Base-by-base conservation (phyloP, 805 yeast species). In the Tetrapisispora namnaoensis region DNA sequence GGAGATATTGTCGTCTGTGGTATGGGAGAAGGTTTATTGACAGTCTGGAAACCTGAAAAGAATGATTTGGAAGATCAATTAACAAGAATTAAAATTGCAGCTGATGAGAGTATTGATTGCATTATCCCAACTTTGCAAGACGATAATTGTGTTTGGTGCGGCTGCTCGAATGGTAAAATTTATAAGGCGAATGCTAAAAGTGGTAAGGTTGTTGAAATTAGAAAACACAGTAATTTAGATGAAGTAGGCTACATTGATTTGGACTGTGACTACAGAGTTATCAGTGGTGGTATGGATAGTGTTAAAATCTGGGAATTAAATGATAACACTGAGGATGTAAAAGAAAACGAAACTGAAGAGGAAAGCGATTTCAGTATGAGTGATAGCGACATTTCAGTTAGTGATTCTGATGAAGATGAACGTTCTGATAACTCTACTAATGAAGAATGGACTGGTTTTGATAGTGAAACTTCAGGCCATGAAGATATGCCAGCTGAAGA, bases 21-120 rank as follows among this genome's bases (percentile, higher is more conserved):
- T 42, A 89, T 88, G 83, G 88, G 95, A 16, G 93, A 84, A 60
- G 98, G 98, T 3, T 77, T 87, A 14, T 73, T 88, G 7, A 88
- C 98, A 0, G 71, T 85, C 14, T 91, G 99, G 99, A 80, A 78
- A 56, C 80, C 83, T 27, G 72, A 77, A 30, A 77, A 77, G 60
- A 87, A 86, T 60, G 76, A 76, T 40, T 75, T 80, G 52, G 73
- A 70, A 50, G 97, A 91, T 65, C 97, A 91, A 67, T 72, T 88
- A 44, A 76, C 85, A 13, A 71, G 98, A 50, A 77, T 91, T 18
- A 80, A 80, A 53, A 72, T 90, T 9, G 72, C 79, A 37, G 79
- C 76, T 49, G 84, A 76, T 42, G 86, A 83, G 35, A 82, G 91
- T 18, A 76, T 89, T 17, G 96, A 89, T 59, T 74, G 85, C 28